phyloP scores from a whole-genome alignment of 257 asterid species.

The Solanum pinnatisectum region DNA sequence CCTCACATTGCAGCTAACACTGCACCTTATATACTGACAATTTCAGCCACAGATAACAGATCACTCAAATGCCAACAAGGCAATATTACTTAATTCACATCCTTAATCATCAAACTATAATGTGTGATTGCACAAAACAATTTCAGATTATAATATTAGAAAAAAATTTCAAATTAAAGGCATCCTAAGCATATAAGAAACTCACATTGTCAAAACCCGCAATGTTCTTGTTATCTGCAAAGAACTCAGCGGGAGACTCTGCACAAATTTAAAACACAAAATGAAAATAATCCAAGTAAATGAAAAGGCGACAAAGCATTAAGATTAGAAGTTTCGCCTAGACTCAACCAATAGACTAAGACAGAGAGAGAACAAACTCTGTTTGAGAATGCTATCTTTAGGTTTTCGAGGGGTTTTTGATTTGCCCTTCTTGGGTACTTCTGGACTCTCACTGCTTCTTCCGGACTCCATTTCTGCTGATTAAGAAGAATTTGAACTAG shows the following conservation, averaged over 20 bases:
- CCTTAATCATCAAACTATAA: not conserved
- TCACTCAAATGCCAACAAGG: not conserved
- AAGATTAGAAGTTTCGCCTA: not conserved
- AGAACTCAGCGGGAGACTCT: constrained; percentile 96
- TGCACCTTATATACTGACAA: not conserved
- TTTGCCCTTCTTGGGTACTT: constrained; percentile 36
- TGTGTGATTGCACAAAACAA: not conserved
- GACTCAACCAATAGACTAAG: not conserved
- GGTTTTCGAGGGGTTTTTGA: constrained; percentile 55
- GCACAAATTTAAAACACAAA: constrained; percentile 9
- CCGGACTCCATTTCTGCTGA: constrained; percentile 33
- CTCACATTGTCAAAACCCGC: constrained; percentile 94
- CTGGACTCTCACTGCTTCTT: constrained; percentile 46
- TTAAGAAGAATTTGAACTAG: not conserved
- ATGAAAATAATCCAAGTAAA: not conserved
- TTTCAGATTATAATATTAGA: not conserved
- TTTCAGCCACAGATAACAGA: not conserved
- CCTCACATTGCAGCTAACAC: not conserved
- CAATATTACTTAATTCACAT: not conserved
- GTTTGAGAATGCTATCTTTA: constrained; percentile 62
- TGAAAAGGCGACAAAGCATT: not conserved
- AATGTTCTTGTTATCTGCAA: constrained; percentile 88
- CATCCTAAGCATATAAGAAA: not conserved
- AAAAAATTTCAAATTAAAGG: not conserved
- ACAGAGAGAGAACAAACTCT: constrained; percentile 26